These are phyloP conservation scores for Fusarium nodosum DNA, from an alignment of 2,329 filamentous ascomycete species.

Conservation along the genomic window DNA sequence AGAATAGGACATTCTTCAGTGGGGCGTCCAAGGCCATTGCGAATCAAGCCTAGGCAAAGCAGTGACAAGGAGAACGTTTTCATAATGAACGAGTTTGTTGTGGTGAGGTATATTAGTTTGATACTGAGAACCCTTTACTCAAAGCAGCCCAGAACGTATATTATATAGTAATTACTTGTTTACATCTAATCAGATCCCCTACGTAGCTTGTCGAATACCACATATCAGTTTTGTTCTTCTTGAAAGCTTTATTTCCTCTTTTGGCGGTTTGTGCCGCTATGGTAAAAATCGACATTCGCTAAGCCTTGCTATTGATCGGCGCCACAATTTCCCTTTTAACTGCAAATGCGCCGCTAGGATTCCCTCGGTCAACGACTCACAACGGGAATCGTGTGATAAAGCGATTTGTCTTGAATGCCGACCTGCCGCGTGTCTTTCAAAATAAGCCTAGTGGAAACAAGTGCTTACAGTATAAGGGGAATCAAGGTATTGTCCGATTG, in stretches of 20 bases:
- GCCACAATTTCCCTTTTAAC: neutral
- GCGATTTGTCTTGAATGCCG: neutral
- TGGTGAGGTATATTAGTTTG: neutral
- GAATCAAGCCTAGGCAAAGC: neutral
- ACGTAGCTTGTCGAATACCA: neutral
- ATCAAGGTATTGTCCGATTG: no score
- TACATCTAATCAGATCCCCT: no score
- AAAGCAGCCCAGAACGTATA: rapidly evolving
- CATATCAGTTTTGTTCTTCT: neutral
- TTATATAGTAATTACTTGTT: neutral
- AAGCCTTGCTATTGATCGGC: neutral
- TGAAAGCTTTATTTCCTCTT: neutral
- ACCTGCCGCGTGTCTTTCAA: neutral
- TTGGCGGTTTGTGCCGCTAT: neutral
- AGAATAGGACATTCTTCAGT: slow-evolving; percentile 12
- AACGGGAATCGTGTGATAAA: neutral
- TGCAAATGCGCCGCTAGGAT: neutral
- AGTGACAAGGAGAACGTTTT: neutral
- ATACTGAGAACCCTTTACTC: rapidly evolving
- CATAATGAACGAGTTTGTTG: neutral
- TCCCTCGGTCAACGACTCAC: neutral
- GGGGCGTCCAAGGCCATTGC: neutral
- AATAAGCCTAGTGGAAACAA: neutral
- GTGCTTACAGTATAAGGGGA: neutral
- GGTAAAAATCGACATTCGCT: neutral